Base-by-base conservation (phyloP, 208 protist genomes). In the Pavlovales sp. region DNA sequence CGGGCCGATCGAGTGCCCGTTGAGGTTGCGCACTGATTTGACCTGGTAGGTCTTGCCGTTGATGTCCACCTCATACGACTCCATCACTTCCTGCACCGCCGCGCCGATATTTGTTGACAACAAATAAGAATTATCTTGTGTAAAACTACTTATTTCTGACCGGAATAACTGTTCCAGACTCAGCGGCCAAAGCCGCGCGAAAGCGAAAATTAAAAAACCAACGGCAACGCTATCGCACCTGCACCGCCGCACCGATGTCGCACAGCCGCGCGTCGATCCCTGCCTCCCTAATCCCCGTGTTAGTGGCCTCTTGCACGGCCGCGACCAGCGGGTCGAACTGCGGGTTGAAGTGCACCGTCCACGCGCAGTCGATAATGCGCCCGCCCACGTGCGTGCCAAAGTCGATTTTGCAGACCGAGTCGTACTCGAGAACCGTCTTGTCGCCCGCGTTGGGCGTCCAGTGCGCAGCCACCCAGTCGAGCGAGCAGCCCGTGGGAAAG, bases 301-400 rank as follows among this genome's bases (percentile, higher is more conserved):
- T 96, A 39, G 99, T 99, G 14, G 98, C 98, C n/a, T 97, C 96
- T 67, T 96, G 95, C 30, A 98, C 97, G 4, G 98, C 98, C 22
- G 97, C 89, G 34, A 98, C 90, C 0, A 99, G 93, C 57, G 95
- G 94, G 88, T 99, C 96, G 92, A 97, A 99, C 91, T 96, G 93
- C 26, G 95, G 96, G 88, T 99, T 96, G 91, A 98, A 99, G 79
- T 94, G 94, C 20, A 99, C 87, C 20, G 91, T 94, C 89, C 94
- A 95, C 26, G 93, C 93, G 32, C 77, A 93, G 82, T 94, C 93
- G 75, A 94, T 92, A 44, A 94, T 93, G 37, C 90, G 90, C 34
- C 93, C 93, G 84, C 94, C 93, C 67, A 94, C 92, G 67, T 94
- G 91, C 36, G 92, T 93, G 11, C 93, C 93, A 42, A 95, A 94